Evolutionary conservation across 805 yeast species (phyloP), one percentile per base, ranked within the genome.

Genomic region (Tetrapisispora taiwanensis): DNA sequence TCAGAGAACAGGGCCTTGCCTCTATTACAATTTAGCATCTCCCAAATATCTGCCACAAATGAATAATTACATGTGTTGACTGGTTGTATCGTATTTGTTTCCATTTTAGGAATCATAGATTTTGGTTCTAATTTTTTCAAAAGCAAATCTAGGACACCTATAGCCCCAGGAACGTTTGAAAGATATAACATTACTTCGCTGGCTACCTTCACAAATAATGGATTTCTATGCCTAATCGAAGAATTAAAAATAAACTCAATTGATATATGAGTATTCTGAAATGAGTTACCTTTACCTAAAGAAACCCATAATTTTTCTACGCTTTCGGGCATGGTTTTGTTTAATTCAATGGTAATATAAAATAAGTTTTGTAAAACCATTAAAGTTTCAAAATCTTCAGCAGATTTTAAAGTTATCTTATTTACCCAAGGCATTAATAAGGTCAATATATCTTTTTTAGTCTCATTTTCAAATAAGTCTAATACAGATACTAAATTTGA

Each of bases 241-340:
- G 80, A 76, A 19, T 71, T 72, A 37, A 85, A 69, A 36, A 87
- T 68, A 56, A 79, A 92, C 37, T 80, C 83, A 55, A 86, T 64
- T 18, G 87, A 83, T 1, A 76, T 79, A 37, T 78, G 78, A 18
- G 81, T 80, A 54, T 90, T 88, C n/a, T 68, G 71, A 27, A 75
- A 72, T 26, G 76, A 73, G n/a, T 75, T 73, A 5, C 83, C 85
- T 41, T 75, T 77, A 1, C 94, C 95, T n/a, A 92, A 68, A 0
- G 97, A 90, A 5, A 85, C 87, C 99, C 99, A 92, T 19, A 92
- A 63, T 0, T 95, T 95, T 60, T 89, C 97, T 10, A 92, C 86
- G 53, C 88, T 97, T 53, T 82, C 83, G 36, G 86, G 85, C 52
- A 86, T 78, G 13, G 71, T 69, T 39, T 81, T 80, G 42, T 89